Evolutionary conservation across 352 stramenopile genomes (phyloP).

Genomic region (Phytophthora fragariae): DNA sequence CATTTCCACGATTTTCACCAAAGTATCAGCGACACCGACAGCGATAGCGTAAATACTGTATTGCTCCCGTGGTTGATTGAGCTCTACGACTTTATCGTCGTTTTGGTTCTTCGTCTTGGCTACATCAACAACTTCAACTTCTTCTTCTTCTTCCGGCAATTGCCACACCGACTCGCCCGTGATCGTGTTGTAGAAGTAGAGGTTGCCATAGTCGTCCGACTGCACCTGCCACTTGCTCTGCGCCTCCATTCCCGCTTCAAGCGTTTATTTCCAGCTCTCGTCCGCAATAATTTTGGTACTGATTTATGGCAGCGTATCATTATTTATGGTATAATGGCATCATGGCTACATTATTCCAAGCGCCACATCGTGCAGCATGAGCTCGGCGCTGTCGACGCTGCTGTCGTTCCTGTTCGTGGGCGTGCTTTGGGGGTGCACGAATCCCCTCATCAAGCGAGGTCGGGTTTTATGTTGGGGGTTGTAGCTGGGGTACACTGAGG

Average conservation of each 20-base stretch:
- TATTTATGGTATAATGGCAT: neutral
- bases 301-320: neutral
- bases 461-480: neutral
- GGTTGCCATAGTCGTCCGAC: constrained; percentile 66
- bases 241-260: neutral
- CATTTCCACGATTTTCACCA: constrained; percentile 48
- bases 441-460: constrained; percentile 88
- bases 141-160: constrained; percentile 41
- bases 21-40: constrained; percentile 53
- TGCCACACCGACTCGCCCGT: constrained; percentile 80
- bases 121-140: constrained; percentile 15
- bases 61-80: constrained; percentile 19
- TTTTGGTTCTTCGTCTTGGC: neutral
- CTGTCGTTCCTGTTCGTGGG: constrained; percentile 86
- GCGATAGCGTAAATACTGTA: constrained; percentile 52
- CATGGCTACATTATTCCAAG: neutral
- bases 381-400: constrained; percentile 48
- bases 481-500: neutral
- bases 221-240: constrained; percentile 65
- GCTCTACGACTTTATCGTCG: neutral
- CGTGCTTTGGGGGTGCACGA: constrained; percentile 89
- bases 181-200: constrained; percentile 81
- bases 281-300: neutral
- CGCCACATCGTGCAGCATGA: constrained; percentile 25
- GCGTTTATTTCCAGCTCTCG: neutral